Percentiles rank a stretch among this genome's conserved stretches.
phyloP scores from a whole-genome alignment of 1,284 basidiomycete genomes.

The Rhodotorula sp. region DNA sequence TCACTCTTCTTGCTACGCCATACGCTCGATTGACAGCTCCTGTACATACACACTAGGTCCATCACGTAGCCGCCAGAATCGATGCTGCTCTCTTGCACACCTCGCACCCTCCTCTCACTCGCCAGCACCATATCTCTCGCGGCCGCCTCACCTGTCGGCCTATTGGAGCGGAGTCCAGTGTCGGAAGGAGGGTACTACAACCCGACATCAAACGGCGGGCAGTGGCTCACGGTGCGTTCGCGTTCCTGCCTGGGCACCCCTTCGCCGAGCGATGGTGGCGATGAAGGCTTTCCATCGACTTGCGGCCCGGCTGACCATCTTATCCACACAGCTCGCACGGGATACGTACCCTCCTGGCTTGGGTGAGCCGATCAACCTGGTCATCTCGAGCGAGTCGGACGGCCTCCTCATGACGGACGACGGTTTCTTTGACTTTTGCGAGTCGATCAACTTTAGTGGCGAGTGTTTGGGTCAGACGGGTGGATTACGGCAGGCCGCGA shows the following conservation, averaged over 20 bases:
- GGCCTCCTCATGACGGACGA: constrained; percentile 64
- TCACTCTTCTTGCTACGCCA: neutral
- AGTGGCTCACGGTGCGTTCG: constrained; percentile 33
- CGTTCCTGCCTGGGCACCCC: neutral
- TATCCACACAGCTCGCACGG: neutral
- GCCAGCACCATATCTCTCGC: neutral
- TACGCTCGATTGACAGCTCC: neutral
- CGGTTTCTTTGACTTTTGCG: constrained; percentile 44
- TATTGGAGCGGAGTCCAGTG: neutral
- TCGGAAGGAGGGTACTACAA: constrained; percentile 53
- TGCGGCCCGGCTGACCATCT: neutral
- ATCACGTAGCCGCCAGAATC: neutral
- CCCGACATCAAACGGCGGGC: constrained; percentile 53
- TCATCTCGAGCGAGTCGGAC: constrained; percentile 80
- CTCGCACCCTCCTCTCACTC: neutral
- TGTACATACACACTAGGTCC: neutral
- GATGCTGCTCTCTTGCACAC: neutral
- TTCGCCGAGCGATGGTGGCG: no score
- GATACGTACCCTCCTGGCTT: constrained; percentile 54
- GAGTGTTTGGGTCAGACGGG: constrained; percentile 73
- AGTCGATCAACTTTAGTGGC: constrained; percentile 51
- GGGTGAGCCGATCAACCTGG: constrained; percentile 85
- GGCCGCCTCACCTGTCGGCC: neutral
- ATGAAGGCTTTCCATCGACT: no score
- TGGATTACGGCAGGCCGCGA: constrained; percentile 66